Base-by-base conservation (phyloP, 768 basidiomycete genomes). In the Suillus alpinus region DNA sequence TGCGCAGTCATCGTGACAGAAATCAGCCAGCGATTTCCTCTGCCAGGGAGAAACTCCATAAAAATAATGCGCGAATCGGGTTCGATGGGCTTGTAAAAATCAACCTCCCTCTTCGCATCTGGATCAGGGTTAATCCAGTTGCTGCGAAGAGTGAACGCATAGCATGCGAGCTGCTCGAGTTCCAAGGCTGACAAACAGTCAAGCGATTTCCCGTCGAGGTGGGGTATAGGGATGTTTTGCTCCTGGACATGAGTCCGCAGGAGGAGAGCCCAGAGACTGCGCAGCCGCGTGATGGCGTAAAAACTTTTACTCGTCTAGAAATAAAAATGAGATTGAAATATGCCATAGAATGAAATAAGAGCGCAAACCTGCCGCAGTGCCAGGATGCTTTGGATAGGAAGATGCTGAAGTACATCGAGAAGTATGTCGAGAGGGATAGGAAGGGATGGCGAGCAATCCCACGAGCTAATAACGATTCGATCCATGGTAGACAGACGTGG, bases 41-140 rank as follows among this genome's bases (percentile, higher is more conserved):
- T 64, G 0, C 72, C 76, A 0, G 81, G 81, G 0, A 87, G 62
- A 64, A 87, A 83, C 46, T 80, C 71, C 18, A 86, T 69, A 20
- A 77, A 77, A 3, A 82, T 68, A 51, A 81, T 71, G 26, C 79
- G 80, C 4, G 77, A 62, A 63, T 62, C 56, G 43, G 71, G 59
- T 9, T 68, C 62, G 5, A 56, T 7, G 53, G 67, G 53, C n/a
- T 71, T 61, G 59, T 52, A 60, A 62, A 77, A 64, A 12, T 75
- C 62, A 44, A 70, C 20, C 26, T 68, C 65, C 14, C 68, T 68
- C 36, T 67, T 68, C 2, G 73, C 65, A 8, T 62, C 59, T 1
- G 85, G 85, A 1, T 63, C 63, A 0, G 72, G 66, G 0, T 80
- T 76, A 0, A 70, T 76, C 88, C 88, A 89, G 61, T 80, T 83